These are phyloP conservation scores for Suillus tomentosus DNA, from an alignment of 768 basidiomycete genomes.

Conservation along the genomic window DNA sequence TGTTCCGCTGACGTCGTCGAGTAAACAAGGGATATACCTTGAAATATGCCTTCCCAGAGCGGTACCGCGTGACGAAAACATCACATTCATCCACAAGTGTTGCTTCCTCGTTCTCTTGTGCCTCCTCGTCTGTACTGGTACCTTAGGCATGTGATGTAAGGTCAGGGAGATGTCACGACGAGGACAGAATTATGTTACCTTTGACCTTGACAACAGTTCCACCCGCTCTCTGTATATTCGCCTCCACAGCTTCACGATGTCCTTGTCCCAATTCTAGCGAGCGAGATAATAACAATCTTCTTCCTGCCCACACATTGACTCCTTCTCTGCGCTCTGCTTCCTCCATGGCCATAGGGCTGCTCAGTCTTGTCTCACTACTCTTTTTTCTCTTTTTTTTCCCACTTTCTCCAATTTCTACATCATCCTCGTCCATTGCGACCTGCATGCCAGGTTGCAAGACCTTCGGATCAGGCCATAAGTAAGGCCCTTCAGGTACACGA, in stretches of 20 bases:
- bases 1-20: not conserved
- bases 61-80: constrained; percentile 68
- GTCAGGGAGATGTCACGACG: not conserved
- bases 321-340: constrained; percentile 23
- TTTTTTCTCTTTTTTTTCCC: constrained; percentile 27
- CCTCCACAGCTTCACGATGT: constrained; percentile 56
- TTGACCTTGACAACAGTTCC: constrained; percentile 57
- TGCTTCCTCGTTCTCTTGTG: constrained; percentile 41
- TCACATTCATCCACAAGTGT: constrained; percentile 55
- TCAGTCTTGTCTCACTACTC: constrained; percentile 23
- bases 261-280: constrained; percentile 55
- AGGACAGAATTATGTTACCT: constrained; percentile 28
- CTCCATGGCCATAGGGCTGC: constrained; percentile 19
- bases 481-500: constrained; percentile 52
- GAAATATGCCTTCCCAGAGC: constrained; percentile 71
- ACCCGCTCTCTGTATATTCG: constrained; percentile 61
- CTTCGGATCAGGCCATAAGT: constrained; percentile 75
- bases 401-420: constrained; percentile 18
- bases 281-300: constrained; percentile 60
- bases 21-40: constrained; percentile 45
- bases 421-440: constrained; percentile 19
- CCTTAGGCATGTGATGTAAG: constrained; percentile 17
- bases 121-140: constrained; percentile 31
- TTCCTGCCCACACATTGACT: constrained; percentile 55
- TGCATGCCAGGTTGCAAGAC: constrained; percentile 38